A percentile compares a stretch with the other conserved stretches of the same genome.
phyloP scores from a whole-genome alignment of 805 yeast species.

The Danielozyma ontarioensis region DNA sequence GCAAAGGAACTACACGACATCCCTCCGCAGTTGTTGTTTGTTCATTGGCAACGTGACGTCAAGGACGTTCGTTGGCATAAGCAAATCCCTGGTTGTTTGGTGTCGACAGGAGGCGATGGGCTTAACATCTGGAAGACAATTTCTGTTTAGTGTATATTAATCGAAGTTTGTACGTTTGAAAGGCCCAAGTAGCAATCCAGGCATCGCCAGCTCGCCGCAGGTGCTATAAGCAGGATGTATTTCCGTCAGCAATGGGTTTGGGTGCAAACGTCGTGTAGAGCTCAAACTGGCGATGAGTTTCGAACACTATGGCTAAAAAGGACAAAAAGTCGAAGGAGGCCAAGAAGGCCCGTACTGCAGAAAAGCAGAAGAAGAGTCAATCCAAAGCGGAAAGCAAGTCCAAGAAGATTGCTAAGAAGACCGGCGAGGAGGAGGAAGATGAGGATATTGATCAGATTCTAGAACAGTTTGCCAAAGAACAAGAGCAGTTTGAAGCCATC shows the following conservation, averaged over 20 bases:
- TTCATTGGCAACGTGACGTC: slow-evolving; percentile 97
- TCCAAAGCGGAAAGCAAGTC: slow-evolving; percentile 69
- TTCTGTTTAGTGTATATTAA: slow-evolving; percentile 57
- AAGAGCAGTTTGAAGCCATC: slow-evolving; percentile 71
- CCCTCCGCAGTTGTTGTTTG: slow-evolving; percentile 93
- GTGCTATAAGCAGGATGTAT: too few relatives aligned
- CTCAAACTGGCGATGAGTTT: too few relatives aligned
- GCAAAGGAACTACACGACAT: slow-evolving; percentile 78
- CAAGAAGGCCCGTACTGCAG: slow-evolving; percentile 83
- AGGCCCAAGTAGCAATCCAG: too few relatives aligned
- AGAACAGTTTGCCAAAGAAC: slow-evolving; percentile 72
- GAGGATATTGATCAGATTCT: slow-evolving; percentile 81
- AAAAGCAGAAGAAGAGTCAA: slow-evolving; percentile 70
- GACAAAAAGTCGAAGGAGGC: slow-evolving; percentile 85
- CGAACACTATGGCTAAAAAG: slow-evolving; percentile 72
- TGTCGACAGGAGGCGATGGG: slow-evolving; percentile 94
- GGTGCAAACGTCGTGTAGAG: too few relatives aligned
- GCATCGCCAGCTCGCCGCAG: too few relatives aligned
- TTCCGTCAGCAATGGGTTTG: too few relatives aligned
- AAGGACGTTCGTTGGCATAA: slow-evolving; percentile 98
- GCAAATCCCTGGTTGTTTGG: slow-evolving; percentile 94
- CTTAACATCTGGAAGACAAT: slow-evolving; percentile 94
- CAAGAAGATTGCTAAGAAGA: slow-evolving; percentile 70
- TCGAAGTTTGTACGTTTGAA: too few relatives aligned
- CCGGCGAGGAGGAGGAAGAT: slow-evolving; percentile 78